Percentiles rank a stretch among this genome's conserved stretches.
Evolutionary conservation across 768 basidiomycete genomes (phyloP).

Genomic region (Clavaria fumosa): DNA sequence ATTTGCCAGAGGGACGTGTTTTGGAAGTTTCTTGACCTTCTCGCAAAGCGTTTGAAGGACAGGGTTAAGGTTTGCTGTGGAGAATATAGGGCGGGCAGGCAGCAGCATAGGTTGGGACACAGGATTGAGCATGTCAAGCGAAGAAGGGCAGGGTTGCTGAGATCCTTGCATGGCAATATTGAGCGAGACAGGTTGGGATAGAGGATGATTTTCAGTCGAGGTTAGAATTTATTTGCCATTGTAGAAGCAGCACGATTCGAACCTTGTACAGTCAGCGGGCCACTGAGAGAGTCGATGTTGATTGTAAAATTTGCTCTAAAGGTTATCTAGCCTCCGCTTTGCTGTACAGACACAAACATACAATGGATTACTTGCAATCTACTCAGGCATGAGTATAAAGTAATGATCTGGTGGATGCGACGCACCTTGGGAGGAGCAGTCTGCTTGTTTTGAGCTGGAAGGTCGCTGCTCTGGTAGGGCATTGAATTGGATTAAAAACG

Average conservation of each 20-base stretch:
- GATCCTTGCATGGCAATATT: no score
- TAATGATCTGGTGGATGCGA: neutral
- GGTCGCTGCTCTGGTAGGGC: neutral
- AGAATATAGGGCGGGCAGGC: neutral
- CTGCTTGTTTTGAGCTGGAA: neutral
- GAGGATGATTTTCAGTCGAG: no score
- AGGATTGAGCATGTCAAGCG: neutral
- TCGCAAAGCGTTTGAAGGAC: neutral
- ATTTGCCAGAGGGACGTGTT: neutral
- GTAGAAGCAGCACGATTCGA: neutral
- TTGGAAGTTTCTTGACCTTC: neutral
- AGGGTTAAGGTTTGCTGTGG: neutral
- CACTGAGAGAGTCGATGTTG: neutral
- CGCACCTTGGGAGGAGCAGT: neutral
- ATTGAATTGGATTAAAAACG: neutral
- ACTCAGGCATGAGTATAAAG: neutral
- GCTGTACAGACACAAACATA: neutral
- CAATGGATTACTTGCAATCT: neutral
- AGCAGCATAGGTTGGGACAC: neutral
- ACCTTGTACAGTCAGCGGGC: neutral
- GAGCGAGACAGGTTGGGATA: no score
- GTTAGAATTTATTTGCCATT: neutral
- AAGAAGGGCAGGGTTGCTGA: neutral
- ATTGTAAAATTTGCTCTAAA: neutral
- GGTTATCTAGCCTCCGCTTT: neutral